These are phyloP conservation scores for Torrubiella hemipterigena DNA, from an alignment of 2,329 filamentous ascomycete species.

Conservation along the genomic window DNA sequence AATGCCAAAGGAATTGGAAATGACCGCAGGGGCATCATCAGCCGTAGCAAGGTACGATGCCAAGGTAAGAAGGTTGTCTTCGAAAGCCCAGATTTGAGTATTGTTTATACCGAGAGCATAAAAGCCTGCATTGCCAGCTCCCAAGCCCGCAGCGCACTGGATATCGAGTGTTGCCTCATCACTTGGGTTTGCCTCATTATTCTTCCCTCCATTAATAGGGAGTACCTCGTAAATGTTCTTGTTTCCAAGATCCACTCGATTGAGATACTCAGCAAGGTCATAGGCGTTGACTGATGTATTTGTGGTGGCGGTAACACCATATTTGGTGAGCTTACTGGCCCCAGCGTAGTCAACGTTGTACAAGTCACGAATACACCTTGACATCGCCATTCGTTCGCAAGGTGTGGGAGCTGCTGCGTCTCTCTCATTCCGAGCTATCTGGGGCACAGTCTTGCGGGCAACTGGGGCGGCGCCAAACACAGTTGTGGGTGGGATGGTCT, in stretches of 20 bases:
- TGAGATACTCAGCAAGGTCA: background rate
- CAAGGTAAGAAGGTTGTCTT: slow-evolving; percentile 4
- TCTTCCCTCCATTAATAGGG: slow-evolving; percentile 5
- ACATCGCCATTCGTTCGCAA: too few relatives aligned
- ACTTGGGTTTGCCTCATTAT: slow-evolving; percentile 2
- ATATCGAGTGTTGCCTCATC: slow-evolving; percentile 9
- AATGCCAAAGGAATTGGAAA: slow-evolving; percentile 41
- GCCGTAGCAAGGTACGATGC: slow-evolving; percentile 3
- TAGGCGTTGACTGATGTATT: background rate
- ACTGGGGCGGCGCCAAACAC: background rate
- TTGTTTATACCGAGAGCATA: too few relatives aligned
- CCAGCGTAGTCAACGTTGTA: background rate
- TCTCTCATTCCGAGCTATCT: too few relatives aligned
- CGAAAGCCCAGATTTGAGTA: slow-evolving; percentile 1
- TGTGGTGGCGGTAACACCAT: background rate
- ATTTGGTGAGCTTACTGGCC: background rate
- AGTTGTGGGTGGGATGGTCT: background rate
- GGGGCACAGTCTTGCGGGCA: background rate
- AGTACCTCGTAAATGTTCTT: slow-evolving; percentile 6
- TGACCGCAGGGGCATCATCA: slow-evolving; percentile 18
- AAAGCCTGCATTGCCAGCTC: slow-evolving; percentile 7
- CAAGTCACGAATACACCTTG: background rate
- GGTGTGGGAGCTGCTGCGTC: background rate
- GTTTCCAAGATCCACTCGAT: background rate
- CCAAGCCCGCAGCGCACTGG: slow-evolving; percentile 6